Conservation (phyloP, 2,329 filamentous ascomycete genomes). For the Monascus ruber region DNA sequence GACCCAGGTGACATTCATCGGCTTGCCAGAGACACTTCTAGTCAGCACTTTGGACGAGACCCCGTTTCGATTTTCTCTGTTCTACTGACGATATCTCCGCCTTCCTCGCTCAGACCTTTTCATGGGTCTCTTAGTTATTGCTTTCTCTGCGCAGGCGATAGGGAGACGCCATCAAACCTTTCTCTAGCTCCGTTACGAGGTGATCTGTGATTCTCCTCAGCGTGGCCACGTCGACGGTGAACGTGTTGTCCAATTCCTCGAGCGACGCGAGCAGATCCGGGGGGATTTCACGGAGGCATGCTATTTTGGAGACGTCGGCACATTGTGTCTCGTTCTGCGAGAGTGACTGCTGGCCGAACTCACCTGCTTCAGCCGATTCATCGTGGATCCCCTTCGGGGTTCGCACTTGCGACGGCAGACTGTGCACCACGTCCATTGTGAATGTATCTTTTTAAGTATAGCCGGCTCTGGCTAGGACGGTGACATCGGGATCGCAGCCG, state of each 20-base stretch:
- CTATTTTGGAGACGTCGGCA: too few relatives aligned
- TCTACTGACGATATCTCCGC: constrained; percentile 67
- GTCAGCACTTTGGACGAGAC: background rate
- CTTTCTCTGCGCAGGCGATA: background rate
- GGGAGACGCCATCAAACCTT: constrained; percentile 42
- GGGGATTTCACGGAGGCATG: constrained; percentile 37
- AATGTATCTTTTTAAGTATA: too few relatives aligned
- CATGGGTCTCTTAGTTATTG: background rate
- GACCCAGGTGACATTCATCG: constrained; percentile 90
- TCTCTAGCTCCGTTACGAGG: constrained; percentile 69
- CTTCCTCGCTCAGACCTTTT: constrained; percentile 62
- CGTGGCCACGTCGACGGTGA: constrained; percentile 59
- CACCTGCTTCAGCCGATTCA: background rate
- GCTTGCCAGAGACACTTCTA: constrained; percentile 39
- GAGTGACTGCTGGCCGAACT: background rate
- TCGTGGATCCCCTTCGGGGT: too few relatives aligned
- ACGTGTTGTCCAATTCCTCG: constrained; percentile 62
- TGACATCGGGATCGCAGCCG: too few relatives aligned
- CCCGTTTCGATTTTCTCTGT: background rate
- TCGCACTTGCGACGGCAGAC: too few relatives aligned
- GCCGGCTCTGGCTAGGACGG: too few relatives aligned
- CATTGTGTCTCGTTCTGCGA: constrained; percentile 2
- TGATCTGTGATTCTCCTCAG: constrained; percentile 79
- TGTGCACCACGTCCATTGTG: too few relatives aligned
- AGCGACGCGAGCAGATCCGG: constrained; percentile 64